These are phyloP conservation scores for Lichtheimia ramosa DNA, from an alignment of 371 early-diverging fungal genomes.

Conservation along the genomic window DNA sequence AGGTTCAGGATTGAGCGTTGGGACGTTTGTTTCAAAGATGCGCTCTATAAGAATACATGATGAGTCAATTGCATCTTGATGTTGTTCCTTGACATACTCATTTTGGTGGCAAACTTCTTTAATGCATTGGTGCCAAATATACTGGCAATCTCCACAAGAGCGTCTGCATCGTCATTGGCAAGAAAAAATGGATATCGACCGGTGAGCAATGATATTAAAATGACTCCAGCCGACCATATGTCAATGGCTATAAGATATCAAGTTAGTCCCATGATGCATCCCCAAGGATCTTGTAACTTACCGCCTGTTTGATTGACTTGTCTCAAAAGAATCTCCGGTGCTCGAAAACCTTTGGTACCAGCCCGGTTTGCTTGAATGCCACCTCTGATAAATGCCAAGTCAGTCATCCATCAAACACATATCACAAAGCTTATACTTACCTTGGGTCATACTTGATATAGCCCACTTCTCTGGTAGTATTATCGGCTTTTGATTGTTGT, in stretches of 20 bases:
- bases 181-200: slow-evolving; percentile 94
- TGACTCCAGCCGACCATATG: slow-evolving; percentile 97
- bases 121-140: slow-evolving; percentile 87
- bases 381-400: slow-evolving; percentile 49
- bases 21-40: slow-evolving; percentile 60
- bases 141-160: slow-evolving; percentile 87
- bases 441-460: slow-evolving; percentile 41
- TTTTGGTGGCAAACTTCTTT: slow-evolving; percentile 60
- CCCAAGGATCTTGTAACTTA: slow-evolving; percentile 20
- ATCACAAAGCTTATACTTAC: slow-evolving; percentile 22
- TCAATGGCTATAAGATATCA: slow-evolving; percentile 66
- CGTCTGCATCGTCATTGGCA: slow-evolving; percentile 87
- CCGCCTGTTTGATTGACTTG: slow-evolving; percentile 82
- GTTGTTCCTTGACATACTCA: not conserved
- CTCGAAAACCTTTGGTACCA: slow-evolving; percentile 98
- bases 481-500: not conserved
- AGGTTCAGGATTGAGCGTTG: slow-evolving; percentile 42
- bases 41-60: slow-evolving; percentile 39
- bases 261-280: not conserved
- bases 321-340: slow-evolving; percentile 96
- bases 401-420: not conserved
- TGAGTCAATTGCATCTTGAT: not conserved
- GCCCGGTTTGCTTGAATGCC: slow-evolving; percentile 88
- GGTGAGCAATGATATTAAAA: slow-evolving; percentile 81
- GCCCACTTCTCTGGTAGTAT: slow-evolving; percentile 4